Conservation (phyloP, 129 eudicot genomes). For the carrot (Daucus carota) region DNA sequence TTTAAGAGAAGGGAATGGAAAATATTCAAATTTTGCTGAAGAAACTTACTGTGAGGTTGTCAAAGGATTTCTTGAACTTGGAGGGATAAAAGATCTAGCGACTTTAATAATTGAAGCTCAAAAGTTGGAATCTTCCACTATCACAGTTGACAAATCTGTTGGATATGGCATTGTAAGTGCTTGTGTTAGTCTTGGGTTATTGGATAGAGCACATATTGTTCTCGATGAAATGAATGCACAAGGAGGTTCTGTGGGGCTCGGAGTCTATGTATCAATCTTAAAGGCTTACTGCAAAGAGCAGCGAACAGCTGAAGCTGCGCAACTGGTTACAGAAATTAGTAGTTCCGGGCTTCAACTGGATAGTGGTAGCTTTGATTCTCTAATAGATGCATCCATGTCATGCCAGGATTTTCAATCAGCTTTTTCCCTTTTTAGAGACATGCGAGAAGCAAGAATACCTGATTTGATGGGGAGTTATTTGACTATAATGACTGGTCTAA, state of each 20-base stretch:
- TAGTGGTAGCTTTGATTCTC: constrained; percentile 48
- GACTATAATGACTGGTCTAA: constrained; percentile 91
- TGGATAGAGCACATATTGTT: constrained; percentile 67
- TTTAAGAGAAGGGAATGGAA: constrained; percentile 18
- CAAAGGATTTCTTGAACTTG: constrained; percentile 24
- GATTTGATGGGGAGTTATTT: constrained; percentile 72
- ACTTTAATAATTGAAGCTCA: constrained; percentile 66
- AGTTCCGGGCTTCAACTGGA: constrained; percentile 65
- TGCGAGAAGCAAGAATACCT: constrained; percentile 79
- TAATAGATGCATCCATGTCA: constrained; percentile 81
- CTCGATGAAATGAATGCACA: constrained; percentile 86
- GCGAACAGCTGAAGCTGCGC: constrained; percentile 89
- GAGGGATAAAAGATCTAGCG: constrained; percentile 46
- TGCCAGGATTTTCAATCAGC: constrained; percentile 97
- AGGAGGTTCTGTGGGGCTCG: constrained; percentile 66
- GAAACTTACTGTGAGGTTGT: constrained; percentile 22
- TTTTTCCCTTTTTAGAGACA: constrained; percentile 80
- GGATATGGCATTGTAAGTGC: constrained; percentile 72
- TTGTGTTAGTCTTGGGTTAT: constrained; percentile 58
- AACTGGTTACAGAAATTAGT: constrained; percentile 65
- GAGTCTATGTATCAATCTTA: constrained; percentile 75
- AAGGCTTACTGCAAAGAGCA: constrained; percentile 75
- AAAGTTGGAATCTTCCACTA: constrained; percentile 37
- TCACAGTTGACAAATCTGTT: constrained; percentile 43
- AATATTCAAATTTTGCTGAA: constrained; percentile 10